Conservation (phyloP, 805 yeast genomes). For the Sporopachydermia lactativora region DNA sequence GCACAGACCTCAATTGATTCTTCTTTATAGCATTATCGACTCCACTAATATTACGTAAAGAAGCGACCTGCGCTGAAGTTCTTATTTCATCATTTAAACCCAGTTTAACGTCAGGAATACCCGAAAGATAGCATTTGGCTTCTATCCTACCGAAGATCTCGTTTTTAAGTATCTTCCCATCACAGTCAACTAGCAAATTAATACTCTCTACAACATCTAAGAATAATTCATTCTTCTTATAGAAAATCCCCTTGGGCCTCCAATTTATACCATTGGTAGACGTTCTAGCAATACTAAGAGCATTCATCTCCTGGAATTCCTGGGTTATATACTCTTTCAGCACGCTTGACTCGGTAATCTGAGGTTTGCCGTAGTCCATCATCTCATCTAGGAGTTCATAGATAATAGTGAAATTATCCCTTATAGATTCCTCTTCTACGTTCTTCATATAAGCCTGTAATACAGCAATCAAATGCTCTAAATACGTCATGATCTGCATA, state of each 20-base stretch:
- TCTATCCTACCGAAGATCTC: slow-evolving; percentile 60
- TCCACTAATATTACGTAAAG: background rate
- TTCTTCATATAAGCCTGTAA: slow-evolving; percentile 31
- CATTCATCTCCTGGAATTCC: slow-evolving; percentile 28
- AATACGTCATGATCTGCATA: slow-evolving; percentile 42
- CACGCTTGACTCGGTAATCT: slow-evolving; percentile 66
- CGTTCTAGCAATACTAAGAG: slow-evolving; percentile 44
- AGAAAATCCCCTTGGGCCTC: slow-evolving; percentile 85
- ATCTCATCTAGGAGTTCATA: slow-evolving; percentile 82
- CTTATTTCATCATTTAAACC: slow-evolving; percentile 42
- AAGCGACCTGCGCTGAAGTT: background rate
- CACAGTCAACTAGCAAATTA: slow-evolving; percentile 51
- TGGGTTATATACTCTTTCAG: slow-evolving; percentile 66
- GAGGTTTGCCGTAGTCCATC: slow-evolving; percentile 81
- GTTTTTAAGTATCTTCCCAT: slow-evolving; percentile 46
- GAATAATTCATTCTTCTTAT: slow-evolving; percentile 81
- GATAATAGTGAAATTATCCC: slow-evolving; percentile 60
- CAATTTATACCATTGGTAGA: slow-evolving; percentile 72
- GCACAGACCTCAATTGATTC: slow-evolving; percentile 13
- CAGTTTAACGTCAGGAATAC: slow-evolving; percentile 75
- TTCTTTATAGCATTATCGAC: background rate
- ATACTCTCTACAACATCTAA: slow-evolving; percentile 71
- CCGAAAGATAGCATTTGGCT: slow-evolving; percentile 67
- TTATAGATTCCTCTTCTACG: slow-evolving; percentile 43
- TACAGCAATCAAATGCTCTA: slow-evolving; percentile 32